Base-by-base conservation (phyloP, 345 rosid genomes). In the Murraya koenigii region DNA sequence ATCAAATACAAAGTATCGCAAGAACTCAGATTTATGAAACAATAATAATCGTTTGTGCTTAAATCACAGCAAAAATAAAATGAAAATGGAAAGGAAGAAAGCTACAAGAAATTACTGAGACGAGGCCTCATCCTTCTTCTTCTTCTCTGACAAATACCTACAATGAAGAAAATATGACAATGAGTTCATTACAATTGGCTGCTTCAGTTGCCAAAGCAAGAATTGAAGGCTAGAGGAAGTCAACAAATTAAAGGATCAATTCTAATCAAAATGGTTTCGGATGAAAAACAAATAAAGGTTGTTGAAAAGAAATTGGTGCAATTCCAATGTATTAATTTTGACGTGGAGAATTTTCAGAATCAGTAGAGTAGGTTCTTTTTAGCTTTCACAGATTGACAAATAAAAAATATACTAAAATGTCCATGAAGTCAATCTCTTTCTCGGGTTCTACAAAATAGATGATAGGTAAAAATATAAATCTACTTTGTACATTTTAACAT, bases 141-240 rank as follows among this genome's bases (percentile, higher is more conserved):
- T 86, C 77, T 66, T 73, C 59, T 25, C 86, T 28, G 67, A 80
- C 77, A 88, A 79, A 70, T 86, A 88, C 81, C 91, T 88, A 78
- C 64, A 71, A 77, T 56, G 44, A 35, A 70, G 44, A 59, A 60
- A 38, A 5, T 66, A 66, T 1, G 66, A 70, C 7, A 52, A n/a
- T n/a, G 3, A 23, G 49, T 44, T 63, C 6, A 10, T 56, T 36
- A 58, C 55, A 23, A n/a, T 35, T 64, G 3, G 8, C 5, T 22
- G 23, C 78, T 47, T 75, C 1, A 33, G 41, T 49, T 52, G 33
- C 54, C 36, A 36, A 44, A 4, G 55, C 65, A 26, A 66, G 20
- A 76, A 32, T n/a, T 64, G 41, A 75, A 19, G n/a, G 72, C 36
- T 32, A 26, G 25, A 54, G 1, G 38, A n/a, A 19, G 66, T 35